phyloP scores from a whole-genome alignment of 208 protist species.

The Strigomonas galati region DNA sequence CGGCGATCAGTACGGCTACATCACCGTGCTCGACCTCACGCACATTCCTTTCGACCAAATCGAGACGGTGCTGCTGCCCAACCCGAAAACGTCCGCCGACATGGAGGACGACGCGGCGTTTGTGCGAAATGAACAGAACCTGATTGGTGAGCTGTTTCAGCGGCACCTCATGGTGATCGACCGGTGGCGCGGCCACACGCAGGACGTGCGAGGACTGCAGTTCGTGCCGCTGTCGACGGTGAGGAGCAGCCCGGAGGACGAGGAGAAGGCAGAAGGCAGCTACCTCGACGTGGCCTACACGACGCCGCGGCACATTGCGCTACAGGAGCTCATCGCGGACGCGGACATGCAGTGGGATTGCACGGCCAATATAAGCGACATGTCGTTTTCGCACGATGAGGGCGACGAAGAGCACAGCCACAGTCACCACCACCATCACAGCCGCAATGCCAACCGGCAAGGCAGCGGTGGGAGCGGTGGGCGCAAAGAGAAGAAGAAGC shows the following conservation, averaged over 20 bases:
- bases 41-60: constrained; percentile 6
- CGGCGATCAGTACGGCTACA: constrained; percentile 48
- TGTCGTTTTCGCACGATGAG: not conserved
- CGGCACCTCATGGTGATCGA: constrained; percentile 34
- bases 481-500: not conserved
- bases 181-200: constrained; percentile 68
- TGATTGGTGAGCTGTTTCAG: constrained; percentile 17
- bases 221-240: constrained; percentile 21
- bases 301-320: not conserved
- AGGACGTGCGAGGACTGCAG: constrained; percentile 43
- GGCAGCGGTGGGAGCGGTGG: no score
- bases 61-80: not conserved
- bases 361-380: no score
- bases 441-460: no score
- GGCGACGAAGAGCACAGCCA: not conserved
- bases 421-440: not conserved
- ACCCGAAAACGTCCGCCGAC: not conserved
- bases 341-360: constrained; percentile 10
- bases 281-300: constrained; percentile 5
- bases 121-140: constrained; percentile 33
- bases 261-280: not conserved
- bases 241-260: constrained; percentile 2
- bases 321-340: constrained; percentile 15
- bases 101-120: constrained; percentile 16
- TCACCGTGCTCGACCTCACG: constrained; percentile 10